Evolutionary conservation across 2,329 filamentous ascomycete genomes (phyloP).

Genomic region (Beauveria varroae): DNA sequence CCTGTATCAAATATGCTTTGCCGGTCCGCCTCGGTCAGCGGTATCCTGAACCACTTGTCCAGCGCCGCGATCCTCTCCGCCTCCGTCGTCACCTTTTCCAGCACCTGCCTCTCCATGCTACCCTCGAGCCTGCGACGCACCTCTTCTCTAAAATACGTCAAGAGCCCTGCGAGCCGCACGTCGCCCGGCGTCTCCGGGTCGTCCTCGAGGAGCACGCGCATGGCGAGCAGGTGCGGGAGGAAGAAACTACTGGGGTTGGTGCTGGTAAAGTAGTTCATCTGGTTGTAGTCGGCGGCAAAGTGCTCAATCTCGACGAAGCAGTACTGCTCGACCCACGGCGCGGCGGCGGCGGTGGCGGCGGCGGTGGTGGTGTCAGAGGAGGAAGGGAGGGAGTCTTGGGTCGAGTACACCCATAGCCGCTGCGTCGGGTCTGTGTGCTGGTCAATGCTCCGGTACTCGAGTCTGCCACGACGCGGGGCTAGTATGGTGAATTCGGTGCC

Average conservation of each 20-base stretch:
- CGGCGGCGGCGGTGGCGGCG: constrained; percentile 4
- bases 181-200: constrained; percentile 10
- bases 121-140: constrained; percentile 34
- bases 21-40: constrained; percentile 37
- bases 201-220: constrained; percentile 22
- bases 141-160: constrained; percentile 36
- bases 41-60: constrained; percentile 41
- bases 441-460: constrained; percentile 28
- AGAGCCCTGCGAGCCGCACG: constrained; percentile 24
- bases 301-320: constrained; percentile 45
- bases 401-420: constrained; percentile 33
- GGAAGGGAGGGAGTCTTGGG: constrained; percentile 21
- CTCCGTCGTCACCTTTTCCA: constrained; percentile 39
- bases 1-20: constrained; percentile 37
- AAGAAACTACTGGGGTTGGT: constrained; percentile 30
- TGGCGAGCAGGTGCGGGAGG: constrained; percentile 28
- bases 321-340: constrained; percentile 39
- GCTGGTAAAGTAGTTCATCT: constrained; percentile 36
- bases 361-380: constrained; percentile 17
- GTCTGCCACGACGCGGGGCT: constrained; percentile 35
- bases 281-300: constrained; percentile 36
- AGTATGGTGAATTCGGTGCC: constrained; percentile 28
- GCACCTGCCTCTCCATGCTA: constrained; percentile 28
- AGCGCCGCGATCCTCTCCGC: constrained; percentile 40
- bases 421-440: constrained; percentile 26